Base-by-base conservation (phyloP, 192 early-diverging fungal genomes). In the Chytriomyces sp. region DNA sequence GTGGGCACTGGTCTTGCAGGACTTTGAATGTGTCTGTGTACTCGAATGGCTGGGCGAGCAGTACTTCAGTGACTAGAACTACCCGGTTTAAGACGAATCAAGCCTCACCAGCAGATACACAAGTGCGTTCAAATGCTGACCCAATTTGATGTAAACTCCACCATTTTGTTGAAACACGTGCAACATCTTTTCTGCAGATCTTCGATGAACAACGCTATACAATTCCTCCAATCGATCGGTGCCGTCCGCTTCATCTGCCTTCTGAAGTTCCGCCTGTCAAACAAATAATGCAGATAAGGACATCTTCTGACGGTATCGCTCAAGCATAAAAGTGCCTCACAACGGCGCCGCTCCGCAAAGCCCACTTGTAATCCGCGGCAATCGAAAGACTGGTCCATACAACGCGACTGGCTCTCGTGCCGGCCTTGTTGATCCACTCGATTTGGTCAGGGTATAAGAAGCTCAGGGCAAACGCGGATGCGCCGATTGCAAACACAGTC, bases 81-180 rank as follows among this genome's bases (percentile, higher is more conserved):
- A 35, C 35, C 35, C 35, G 2, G 35, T 0, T 35, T 0, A 35
- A 35, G 35, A 35, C 3, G 35, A 35, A 35, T 35, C 35, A 35
- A 35, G 35, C 9, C n/a, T 53, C 44, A 71, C 69, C 11, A 98
- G 85, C 4, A 98, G 76, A 69, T 95, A 95, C 26, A 89, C 86
- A 88, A 96, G 87, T 8, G 94, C 92, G 46, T 90, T 83, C 2
- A 94, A 84, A 84, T 94, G 93, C 76, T 96, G 94, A 0, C 94
- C 82, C 23, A 96, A 82, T 72, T 96, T 96, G 77, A 96, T 91
- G 79, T 94, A 96, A 9, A 95, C 88, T 7, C 95, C 95, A 44
- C 93, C 93, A 64, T 92, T 90, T 50, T 76, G 82, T 78, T 87
- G 84, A 65, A 92, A 86, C 16, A 91, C 85, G 11, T 77, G 61